These are phyloP conservation scores for Trametes meyenii DNA, from an alignment of 768 basidiomycete genomes.

Conservation along the genomic window DNA sequence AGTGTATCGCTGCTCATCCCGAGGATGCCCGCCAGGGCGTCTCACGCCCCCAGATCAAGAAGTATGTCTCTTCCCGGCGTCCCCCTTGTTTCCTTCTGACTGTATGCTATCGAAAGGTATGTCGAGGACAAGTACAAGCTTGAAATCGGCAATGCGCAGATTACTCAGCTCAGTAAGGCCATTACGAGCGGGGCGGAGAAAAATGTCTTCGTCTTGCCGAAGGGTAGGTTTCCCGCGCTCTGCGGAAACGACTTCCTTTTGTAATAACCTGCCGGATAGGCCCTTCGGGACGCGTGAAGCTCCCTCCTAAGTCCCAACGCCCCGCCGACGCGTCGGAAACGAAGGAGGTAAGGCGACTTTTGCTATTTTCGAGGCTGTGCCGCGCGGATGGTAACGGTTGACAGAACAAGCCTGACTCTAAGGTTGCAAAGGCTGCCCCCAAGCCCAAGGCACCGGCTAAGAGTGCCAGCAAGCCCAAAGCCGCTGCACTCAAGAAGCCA, in stretches of 20 bases:
- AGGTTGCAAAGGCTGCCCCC: conserved; percentile 29
- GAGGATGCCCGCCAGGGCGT: conserved; percentile 85
- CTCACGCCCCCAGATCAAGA: conserved; percentile 92
- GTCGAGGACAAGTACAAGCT: conserved; percentile 85
- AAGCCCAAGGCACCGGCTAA: conserved; percentile 9
- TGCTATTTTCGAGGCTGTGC: conserved; percentile 26
- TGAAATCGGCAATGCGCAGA: conserved; percentile 77
- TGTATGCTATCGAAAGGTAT: conserved; percentile 52
- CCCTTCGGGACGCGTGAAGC: conserved; percentile 60
- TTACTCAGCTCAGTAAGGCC: conserved; percentile 76
- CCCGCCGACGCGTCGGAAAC: conserved; percentile 45
- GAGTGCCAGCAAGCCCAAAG: conserved; percentile 23
- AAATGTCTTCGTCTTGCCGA: conserved; percentile 83
- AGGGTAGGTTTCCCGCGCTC: conserved; percentile 54
- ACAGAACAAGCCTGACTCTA: conserved; percentile 42
- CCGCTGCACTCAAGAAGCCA: conserved; percentile 21
- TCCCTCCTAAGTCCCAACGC: conserved; percentile 61
- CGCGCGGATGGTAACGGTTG: conserved; percentile 19
- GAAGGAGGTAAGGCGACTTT: conserved; percentile 53
- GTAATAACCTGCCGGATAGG: conserved; percentile 33
- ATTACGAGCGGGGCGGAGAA: conserved; percentile 83
- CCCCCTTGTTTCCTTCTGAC: conserved; percentile 17
- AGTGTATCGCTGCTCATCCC: conserved; percentile 73
- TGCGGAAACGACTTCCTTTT: conserved; percentile 1
- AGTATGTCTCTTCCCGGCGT: conserved; percentile 50